Conservation (phyloP, 75 land plant genomes). For the Picea glauca region DNA sequence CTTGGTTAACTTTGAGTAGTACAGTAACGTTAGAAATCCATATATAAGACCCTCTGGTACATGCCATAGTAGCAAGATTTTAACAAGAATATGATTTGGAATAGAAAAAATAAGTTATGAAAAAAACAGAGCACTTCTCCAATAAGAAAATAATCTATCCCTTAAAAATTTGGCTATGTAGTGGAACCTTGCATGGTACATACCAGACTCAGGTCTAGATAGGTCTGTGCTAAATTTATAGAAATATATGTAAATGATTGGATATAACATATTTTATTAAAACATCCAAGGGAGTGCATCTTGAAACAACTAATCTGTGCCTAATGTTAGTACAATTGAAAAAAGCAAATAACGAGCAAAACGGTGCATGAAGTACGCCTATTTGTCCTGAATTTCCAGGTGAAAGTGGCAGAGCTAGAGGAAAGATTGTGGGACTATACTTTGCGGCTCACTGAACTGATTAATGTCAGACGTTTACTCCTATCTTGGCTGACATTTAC, state of each 20-base stretch:
- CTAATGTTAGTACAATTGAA: neutral
- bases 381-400: slow-evolving; percentile 14
- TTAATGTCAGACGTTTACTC: slow-evolving; percentile 48
- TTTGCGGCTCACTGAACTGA: slow-evolving; percentile 63
- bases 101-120: too few species aligned
- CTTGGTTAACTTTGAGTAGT: too few species aligned
- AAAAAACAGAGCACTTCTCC: too few species aligned
- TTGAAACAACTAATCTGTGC: neutral
- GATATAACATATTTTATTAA: neutral
- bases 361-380: neutral
- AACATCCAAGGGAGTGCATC: neutral
- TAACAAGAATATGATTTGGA: too few species aligned
- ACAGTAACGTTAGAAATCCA: too few species aligned
- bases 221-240: too few species aligned
- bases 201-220: too few species aligned
- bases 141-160: too few species aligned
- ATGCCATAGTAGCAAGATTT: too few species aligned
- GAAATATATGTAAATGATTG: neutral
- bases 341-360: neutral
- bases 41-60: too few species aligned
- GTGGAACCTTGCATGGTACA: too few species aligned
- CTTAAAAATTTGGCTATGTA: too few species aligned
- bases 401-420: slow-evolving; percentile 33
- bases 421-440: slow-evolving; percentile 44
- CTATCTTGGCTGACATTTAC: slow-evolving; percentile 23